Conservation (phyloP, 192 early-diverging fungal genomes). For the Allomyces macrogynus region DNA sequence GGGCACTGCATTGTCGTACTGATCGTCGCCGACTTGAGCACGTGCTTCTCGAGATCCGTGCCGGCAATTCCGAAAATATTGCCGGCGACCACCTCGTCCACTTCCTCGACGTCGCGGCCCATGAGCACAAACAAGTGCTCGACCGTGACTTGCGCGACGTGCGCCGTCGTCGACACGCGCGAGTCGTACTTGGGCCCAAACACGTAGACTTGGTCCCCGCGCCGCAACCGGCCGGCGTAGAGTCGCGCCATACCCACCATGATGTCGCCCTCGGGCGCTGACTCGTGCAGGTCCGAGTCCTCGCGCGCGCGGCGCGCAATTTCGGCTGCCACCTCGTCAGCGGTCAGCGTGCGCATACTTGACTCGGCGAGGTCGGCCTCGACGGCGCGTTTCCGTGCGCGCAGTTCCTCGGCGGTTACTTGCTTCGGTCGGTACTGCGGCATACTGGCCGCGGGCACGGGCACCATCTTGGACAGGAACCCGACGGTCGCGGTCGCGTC, state of each 20-base stretch:
- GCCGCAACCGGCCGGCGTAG: conserved; percentile 75
- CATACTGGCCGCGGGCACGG: conserved; percentile 50
- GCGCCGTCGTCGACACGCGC: conserved; percentile 14
- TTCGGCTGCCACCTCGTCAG: conserved; percentile 1
- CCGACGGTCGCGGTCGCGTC: conserved; percentile 48
- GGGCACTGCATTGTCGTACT: conserved; percentile 48
- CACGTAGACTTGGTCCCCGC: conserved; percentile 70
- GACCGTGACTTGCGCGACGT: conserved; percentile 52
- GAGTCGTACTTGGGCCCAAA: conserved; percentile 89
- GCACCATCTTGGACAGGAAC: conserved; percentile 88
- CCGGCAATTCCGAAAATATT: conserved; percentile 90
- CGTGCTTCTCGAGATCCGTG: conserved; percentile 45
- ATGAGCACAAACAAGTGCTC: conserved; percentile 80
- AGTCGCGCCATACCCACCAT: conserved; percentile 85
- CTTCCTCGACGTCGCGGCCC: conserved; percentile 73
- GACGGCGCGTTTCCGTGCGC: conserved; percentile 26
- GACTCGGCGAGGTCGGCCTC: conserved; percentile 27
- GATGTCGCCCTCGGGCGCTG: conserved; percentile 27
- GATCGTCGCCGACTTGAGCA: conserved; percentile 90
- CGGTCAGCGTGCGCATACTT: background rate
- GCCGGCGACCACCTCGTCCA: conserved; percentile 76
- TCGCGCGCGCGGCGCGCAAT: conserved; percentile 7
- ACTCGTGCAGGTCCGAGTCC: background rate
- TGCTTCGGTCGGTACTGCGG: conserved; percentile 49
- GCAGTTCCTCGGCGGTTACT: conserved; percentile 72